Evolutionary conservation across 2,329 filamentous ascomycete genomes (phyloP).

Genomic region (Chaetomiaceae sp.): DNA sequence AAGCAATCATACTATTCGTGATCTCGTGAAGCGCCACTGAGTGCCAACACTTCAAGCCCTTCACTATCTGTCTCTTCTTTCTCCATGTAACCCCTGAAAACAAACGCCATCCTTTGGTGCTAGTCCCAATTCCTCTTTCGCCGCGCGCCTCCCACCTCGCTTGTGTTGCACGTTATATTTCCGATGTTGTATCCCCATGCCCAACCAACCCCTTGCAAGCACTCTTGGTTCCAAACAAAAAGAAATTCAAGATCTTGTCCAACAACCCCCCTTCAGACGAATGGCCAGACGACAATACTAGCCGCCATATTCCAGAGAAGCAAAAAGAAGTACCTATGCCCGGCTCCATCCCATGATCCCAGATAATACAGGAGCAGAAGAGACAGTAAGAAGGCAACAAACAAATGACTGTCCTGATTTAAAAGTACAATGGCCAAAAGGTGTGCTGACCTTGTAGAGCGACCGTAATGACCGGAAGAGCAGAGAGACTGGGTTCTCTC

Average conservation of each 20-base stretch:
- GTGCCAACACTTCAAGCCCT: neutral
- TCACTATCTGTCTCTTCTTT: too few relatives aligned
- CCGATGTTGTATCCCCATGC: too few relatives aligned
- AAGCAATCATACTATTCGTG: too few relatives aligned
- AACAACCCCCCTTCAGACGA: neutral
- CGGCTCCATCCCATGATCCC: neutral
- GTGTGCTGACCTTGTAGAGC: neutral
- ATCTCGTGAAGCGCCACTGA: too few relatives aligned
- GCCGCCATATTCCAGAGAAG: neutral
- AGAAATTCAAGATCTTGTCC: neutral
- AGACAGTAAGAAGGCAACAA: neutral
- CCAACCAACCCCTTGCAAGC: too few relatives aligned
- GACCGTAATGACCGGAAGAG: neutral
- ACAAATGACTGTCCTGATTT: neutral
- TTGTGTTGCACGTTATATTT: neutral
- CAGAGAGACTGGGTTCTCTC: neutral
- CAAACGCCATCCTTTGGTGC: neutral
- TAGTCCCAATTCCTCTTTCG: neutral
- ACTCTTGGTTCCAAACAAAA: neutral
- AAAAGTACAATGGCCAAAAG: neutral
- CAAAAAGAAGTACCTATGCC: neutral
- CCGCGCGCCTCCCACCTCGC: too few relatives aligned
- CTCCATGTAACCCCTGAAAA: neutral
- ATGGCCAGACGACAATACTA: neutral
- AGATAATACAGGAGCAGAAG: neutral